Conservation (phyloP, 23 red algal genomes). For the Gracilariopsis chorda region DNA sequence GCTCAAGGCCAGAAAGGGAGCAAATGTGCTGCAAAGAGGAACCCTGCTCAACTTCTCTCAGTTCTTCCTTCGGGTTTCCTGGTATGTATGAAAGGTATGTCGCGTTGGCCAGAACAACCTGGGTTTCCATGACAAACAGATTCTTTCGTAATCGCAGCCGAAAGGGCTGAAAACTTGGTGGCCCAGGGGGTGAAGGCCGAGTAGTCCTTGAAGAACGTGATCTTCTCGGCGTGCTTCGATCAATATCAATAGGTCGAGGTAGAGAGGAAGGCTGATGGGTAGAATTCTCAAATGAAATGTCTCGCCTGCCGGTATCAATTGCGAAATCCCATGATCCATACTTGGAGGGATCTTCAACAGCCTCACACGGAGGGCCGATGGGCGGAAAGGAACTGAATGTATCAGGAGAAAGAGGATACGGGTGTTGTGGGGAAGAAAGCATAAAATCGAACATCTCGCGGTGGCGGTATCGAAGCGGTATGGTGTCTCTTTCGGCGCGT, state of each 20-base stretch:
- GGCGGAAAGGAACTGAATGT: not conserved
- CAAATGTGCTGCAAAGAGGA: slow-evolving; percentile 1
- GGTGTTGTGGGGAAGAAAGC: not conserved
- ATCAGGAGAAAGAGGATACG: not conserved
- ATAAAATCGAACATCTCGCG: slow-evolving; percentile 58
- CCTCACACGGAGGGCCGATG: not conserved
- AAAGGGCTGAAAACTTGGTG: not conserved
- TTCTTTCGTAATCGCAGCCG: slow-evolving; percentile 66
- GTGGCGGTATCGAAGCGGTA: slow-evolving; percentile 60
- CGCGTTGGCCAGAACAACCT: slow-evolving; percentile 60
- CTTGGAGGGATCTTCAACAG: not conserved
- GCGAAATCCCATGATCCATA: not conserved
- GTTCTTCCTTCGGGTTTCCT: slow-evolving; percentile 64
- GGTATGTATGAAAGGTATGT: slow-evolving; percentile 71
- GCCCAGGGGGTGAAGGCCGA: not conserved
- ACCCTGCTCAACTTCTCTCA: not conserved
- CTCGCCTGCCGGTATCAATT: not conserved
- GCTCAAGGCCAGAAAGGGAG: slow-evolving; percentile 37
- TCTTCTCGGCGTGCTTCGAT: not conserved
- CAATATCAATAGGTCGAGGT: not conserved
- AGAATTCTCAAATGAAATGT: not conserved
- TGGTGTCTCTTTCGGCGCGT: not conserved
- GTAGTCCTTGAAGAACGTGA: not conserved
- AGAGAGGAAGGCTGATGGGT: not conserved
- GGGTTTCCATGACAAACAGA: slow-evolving; percentile 77